Evolutionary conservation across 768 basidiomycete species (phyloP).

Genomic region (Russula brevipes): DNA sequence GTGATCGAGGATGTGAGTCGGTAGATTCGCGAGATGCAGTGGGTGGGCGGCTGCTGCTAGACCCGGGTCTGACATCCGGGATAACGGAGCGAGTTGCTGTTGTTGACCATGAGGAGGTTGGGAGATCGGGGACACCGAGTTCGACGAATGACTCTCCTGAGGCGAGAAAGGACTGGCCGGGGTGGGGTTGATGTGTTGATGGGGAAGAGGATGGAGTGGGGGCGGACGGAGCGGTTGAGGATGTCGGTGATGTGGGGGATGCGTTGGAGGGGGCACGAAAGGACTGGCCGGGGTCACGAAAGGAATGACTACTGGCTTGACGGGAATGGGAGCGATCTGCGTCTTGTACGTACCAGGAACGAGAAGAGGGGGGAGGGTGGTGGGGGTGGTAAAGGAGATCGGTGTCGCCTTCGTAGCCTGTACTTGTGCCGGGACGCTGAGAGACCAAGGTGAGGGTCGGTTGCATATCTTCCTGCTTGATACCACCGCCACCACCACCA

Average conservation of each 20-base stretch:
- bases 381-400: conserved; percentile 30
- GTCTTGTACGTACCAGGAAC: conserved; percentile 40
- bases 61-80: conserved; percentile 41
- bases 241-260: conserved; percentile 37
- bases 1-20: conserved; percentile 41
- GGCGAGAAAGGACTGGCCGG: conserved; percentile 66
- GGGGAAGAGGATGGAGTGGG: conserved; percentile 27
- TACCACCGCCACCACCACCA: conserved; percentile 11
- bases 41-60: conserved; percentile 46
- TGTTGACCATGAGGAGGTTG: conserved; percentile 22
- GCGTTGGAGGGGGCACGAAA: conserved; percentile 60
- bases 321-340: conserved; percentile 37
- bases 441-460: conserved; percentile 32
- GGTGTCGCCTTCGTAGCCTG: conserved; percentile 57
- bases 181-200: conserved; percentile 30
- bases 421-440: conserved; percentile 65
- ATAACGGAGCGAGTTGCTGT: conserved; percentile 30
- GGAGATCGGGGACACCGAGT: conserved; percentile 39
- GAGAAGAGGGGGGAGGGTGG: conserved; percentile 28
- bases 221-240: conserved; percentile 26
- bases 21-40: conserved; percentile 45
- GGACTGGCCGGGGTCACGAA: conserved; percentile 76
- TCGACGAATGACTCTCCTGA: conserved; percentile 43
- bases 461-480: conserved; percentile 43
- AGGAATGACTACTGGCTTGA: conserved; percentile 53